Evolutionary conservation across 2,329 filamentous ascomycete species (phyloP).

Genomic region (Ophiostoma australiae): DNA sequence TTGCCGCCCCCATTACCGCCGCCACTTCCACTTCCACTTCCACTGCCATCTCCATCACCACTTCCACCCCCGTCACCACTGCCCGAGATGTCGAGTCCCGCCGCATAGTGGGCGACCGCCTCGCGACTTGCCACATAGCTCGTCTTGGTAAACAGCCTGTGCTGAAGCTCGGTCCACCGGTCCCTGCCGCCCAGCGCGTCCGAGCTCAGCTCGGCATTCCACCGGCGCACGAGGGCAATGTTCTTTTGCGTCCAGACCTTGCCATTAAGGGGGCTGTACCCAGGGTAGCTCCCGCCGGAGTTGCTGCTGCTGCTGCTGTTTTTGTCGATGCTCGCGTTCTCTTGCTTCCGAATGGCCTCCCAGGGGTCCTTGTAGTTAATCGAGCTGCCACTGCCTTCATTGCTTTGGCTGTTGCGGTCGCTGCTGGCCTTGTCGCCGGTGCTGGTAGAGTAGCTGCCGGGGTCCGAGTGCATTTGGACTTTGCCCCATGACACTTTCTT

Average conservation of each 20-base stretch:
- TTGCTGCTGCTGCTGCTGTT: background rate
- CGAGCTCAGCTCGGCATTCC: background rate
- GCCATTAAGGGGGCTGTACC: background rate
- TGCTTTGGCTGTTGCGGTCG: constrained; percentile 8
- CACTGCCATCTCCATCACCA: background rate
- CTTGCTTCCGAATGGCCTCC: constrained; percentile 1
- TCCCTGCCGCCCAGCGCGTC: constrained; percentile 1
- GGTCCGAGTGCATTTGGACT: background rate
- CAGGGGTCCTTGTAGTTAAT: constrained; percentile 21
- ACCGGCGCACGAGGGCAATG: background rate
- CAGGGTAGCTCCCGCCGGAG: background rate
- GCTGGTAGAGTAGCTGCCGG: background rate
- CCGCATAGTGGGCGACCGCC: constrained; percentile 15
- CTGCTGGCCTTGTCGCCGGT: background rate
- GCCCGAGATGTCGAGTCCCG: background rate
- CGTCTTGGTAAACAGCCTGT: constrained; percentile 4
- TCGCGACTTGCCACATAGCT: constrained; percentile 14
- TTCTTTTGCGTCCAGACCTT: constrained; percentile 13
- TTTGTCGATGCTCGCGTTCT: background rate
- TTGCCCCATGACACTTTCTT: constrained; percentile 10
- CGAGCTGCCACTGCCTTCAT: background rate
- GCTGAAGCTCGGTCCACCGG: constrained; percentile 19
- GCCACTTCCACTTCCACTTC: background rate
- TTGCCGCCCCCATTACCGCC: background rate
- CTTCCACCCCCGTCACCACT: background rate